Base-by-base conservation (phyloP, 345 rosid genomes). In the Toxicodendron radicans region DNA sequence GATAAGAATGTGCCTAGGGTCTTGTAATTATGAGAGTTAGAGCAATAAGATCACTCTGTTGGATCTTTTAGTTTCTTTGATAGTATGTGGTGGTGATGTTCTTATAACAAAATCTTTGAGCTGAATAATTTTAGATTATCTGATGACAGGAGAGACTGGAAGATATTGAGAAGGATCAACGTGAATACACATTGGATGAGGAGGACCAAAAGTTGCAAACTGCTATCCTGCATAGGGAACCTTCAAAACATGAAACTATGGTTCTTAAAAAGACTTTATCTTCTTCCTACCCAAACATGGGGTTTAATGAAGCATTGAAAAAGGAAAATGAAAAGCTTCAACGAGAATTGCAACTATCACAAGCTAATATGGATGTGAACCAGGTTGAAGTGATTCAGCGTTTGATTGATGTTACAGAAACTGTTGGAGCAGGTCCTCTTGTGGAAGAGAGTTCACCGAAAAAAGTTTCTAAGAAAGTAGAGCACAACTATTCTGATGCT, bases 381-480 rank as follows among this genome's bases (percentile, higher is more conserved):
- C 97, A 95, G 77, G 91, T 95, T 75, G 97, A 93, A 78, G 92
- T 95, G 58, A 95, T 95, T 68, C 97, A 90, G 81, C 97, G 85
- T 72, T 83, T 95, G 76, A 78, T 95, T 74, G 98, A 91, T 18
- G 94, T 95, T 20, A 88, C 98, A 45, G 94, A 93, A 79, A 79
- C 84, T 62, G 92, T 71, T 76, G 91, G 87, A 71, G 73, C 83
- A 20, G 81, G 75, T 81, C 57, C 82, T 66, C 60, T 63, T 76
- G 82, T 78, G 5, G 82, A 78, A 46, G 85, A 87, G 74, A 81
- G 77, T 83, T 76, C 88, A 16, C 64, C 92, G 0, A 71, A 65
- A 65, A 89, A 86, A 81, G 78, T 74, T 78, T 80, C 90, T 18
- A 90, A 85, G 82, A 88, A 83, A 78, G 56, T 75, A 33, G 92